phyloP scores from a whole-genome alignment of 352 stramenopile species.

The Globisporangium camurandrum region DNA sequence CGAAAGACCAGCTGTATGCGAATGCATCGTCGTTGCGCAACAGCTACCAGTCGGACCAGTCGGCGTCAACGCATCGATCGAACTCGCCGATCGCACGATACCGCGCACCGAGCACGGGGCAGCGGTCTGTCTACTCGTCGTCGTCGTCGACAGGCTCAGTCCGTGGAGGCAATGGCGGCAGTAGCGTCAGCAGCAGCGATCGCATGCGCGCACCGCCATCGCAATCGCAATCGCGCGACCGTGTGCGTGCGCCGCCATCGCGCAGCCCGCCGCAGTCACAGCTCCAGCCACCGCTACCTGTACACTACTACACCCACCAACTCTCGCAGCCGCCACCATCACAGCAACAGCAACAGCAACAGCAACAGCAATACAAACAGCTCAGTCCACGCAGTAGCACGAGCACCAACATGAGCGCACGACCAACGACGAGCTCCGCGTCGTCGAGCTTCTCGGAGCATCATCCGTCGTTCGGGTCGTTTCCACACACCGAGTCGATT shows the following conservation, averaged over 20 bases:
- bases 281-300: too few species aligned
- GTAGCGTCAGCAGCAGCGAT: constrained; percentile 4
- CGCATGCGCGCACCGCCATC: too few species aligned
- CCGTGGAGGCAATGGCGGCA: constrained; percentile 13
- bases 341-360: too few species aligned
- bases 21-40: constrained; percentile 21
- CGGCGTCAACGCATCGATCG: constrained; percentile 19
- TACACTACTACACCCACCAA: too few species aligned
- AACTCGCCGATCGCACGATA: constrained; percentile 11
- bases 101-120: constrained; percentile 4
- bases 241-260: background rate
- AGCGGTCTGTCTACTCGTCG: constrained; percentile 10
- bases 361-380: constrained; percentile 5
- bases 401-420: constrained; percentile 7
- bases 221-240: too few species aligned
- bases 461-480: background rate
- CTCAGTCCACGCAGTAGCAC: constrained; percentile 12
- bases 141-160: constrained; percentile 6
- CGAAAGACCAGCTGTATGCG: constrained; percentile 33
- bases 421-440: constrained; percentile 6
- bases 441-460: constrained; percentile 14
- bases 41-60: constrained; percentile 38
- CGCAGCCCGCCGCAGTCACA: too few species aligned
- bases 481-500: constrained; percentile 1
- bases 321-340: too few species aligned